phyloP scores from a whole-genome alignment of 179 eudicot genomes.

The Actinidia arguta region DNA sequence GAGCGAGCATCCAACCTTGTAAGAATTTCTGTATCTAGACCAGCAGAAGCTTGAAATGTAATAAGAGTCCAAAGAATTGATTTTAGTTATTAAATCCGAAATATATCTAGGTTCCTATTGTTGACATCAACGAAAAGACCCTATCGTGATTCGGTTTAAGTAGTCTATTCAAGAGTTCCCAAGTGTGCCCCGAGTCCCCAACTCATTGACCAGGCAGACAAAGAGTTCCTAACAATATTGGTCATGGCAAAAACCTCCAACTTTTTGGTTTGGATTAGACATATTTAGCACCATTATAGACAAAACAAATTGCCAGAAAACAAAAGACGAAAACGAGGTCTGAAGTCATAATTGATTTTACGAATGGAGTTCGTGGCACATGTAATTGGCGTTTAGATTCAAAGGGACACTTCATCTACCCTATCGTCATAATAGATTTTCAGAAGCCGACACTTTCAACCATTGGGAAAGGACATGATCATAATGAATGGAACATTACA shows the following conservation, averaged over 20 bases:
- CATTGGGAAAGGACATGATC: neutral
- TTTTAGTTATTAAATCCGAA: neutral
- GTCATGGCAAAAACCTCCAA: too few relatives aligned
- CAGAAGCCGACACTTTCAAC: neutral
- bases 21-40: slow-evolving; percentile 33
- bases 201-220: neutral
- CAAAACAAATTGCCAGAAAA: too few relatives aligned
- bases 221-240: neutral
- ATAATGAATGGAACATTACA: neutral
- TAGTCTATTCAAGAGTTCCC: too few relatives aligned
- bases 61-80: neutral
- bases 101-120: neutral
- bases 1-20: neutral
- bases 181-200: neutral
- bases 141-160: neutral
- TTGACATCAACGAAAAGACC: neutral
- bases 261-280: too few relatives aligned
- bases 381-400: neutral
- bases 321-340: too few relatives aligned
- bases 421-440: neutral
- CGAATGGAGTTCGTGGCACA: neutral
- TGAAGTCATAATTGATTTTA: neutral
- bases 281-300: neutral
- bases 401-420: too few relatives aligned
- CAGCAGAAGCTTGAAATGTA: neutral